Base-by-base conservation (phyloP, 1,284 basidiomycete genomes). In the Heterobasidion parviporum region DNA sequence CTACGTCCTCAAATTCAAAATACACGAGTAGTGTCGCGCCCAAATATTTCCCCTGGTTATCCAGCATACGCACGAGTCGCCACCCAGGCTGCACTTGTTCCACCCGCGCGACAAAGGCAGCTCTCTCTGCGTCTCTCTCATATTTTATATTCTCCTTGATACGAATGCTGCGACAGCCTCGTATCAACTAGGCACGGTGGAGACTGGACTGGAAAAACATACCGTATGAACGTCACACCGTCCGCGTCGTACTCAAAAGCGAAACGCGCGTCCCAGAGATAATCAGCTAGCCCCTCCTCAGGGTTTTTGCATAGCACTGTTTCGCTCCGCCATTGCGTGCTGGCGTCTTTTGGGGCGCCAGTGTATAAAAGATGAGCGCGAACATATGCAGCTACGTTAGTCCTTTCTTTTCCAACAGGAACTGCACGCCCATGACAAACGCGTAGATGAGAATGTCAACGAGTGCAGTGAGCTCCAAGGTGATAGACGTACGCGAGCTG, bases 211-310 rank as follows among this genome's bases (percentile, higher is more conserved):
- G 57, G 41, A 44, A 16, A 44, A 12, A 49, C 69, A 45, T 55
- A 80, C 81, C 76, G 70, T 34, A 83, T 41, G 59, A 83, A 82
- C 5, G 76, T 70, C 51, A 82, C 61, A 6, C 77, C 74, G 50
- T 82, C 79, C 34, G 60, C 61, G n/a, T 74, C 72, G 52, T 73
- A 79, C 52, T 74, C 71, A 76, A 77, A 82, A 56, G 75, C 71
- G 56, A 78, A 77, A 4, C 60, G 55, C 54, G 72, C 71, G 34
- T 77, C 70, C 73, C 74, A 82, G 52, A 76, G 62, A n/a, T 74
- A 64, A 62, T 81, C 75, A 26, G 72, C 73, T 16, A 8, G 71
- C 72, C 15, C 59, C 57, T 2, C 43, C 2, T 64, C 55, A 6
- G 63, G 62, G 50, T 71, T 65, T 16, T 62, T 65, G 20, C 67